Base-by-base conservation (phyloP, 2,329 filamentous ascomycete genomes). In the Microsporum ferrugineum region DNA sequence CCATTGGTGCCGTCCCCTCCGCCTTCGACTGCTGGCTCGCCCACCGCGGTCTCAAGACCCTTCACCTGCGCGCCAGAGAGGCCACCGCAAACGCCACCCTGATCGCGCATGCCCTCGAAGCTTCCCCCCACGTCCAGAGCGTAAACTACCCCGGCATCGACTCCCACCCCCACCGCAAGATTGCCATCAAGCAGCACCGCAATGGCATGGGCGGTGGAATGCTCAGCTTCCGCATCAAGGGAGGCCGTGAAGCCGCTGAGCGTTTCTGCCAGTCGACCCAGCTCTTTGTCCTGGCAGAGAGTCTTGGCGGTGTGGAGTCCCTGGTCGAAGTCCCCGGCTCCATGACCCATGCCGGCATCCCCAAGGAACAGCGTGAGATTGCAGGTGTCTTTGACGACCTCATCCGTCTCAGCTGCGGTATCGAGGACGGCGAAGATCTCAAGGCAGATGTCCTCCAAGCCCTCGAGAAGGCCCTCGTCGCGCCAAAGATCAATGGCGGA, bases 21-120 rank as follows among this genome's bases (percentile, higher is more conserved):
- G 83, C 94, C 45, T 99, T 99, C 71, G 94, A 99, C 80, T 91
- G 87, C 78, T 99, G 94, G 94, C 88, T 99, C 65, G 94, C 94
- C 57, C 94, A 99, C 78, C 87, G 94, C 65, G 94, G 94, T 67
- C 83, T 96, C 68, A 99, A 99, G 82, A 99, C 94, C 2, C 84
- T 99, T 47, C 94, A 99, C 76, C 82, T 99, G 56, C 88, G 94
- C 68, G 92, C 89, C 7, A 85, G 88, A 65, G 90, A 95, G 75
- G 90, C 92, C 17, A 88, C 83, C 65, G 80, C 78, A 68, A 97
- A 97, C 76, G 94, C 92, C 7, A 84, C 84, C 5, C 79, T 84
- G 55, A 84, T 99, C 31, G 91, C 91, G 7, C 75, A 78, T 53
- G 85, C 88, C 29, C 86, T 99, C 58, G 87, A 94, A 71, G 80